Evolutionary conservation across 192 early-diverging fungal genomes (phyloP).

Genomic region (Umbelopsis ramanniana): DNA sequence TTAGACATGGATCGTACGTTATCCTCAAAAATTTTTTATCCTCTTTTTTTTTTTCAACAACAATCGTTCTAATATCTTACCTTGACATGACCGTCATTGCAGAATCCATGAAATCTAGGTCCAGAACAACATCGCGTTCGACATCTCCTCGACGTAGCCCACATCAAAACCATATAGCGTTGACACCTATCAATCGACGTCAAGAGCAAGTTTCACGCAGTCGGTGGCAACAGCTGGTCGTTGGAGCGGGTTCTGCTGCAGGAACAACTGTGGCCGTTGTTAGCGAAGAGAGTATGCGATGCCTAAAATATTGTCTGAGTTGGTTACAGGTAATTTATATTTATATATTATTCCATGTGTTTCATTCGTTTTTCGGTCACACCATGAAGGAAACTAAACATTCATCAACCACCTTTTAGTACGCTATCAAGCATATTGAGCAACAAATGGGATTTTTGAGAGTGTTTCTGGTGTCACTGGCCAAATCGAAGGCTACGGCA

Average conservation of each 20-base stretch:
- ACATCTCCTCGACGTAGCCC: constrained; percentile 38
- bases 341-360: background rate
- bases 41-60: background rate
- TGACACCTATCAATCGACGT: constrained; percentile 32
- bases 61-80: background rate
- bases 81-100: no score
- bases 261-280: constrained; percentile 77
- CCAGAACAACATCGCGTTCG: constrained; percentile 39
- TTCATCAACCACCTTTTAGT: constrained; percentile 44
- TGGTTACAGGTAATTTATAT: constrained; percentile 68
- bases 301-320: constrained; percentile 85
- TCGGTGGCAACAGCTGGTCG: constrained; percentile 68
- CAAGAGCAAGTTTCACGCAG: constrained; percentile 33
- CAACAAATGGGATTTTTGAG: constrained; percentile 69
- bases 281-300: constrained; percentile 87
- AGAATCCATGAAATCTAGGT: constrained; percentile 29
- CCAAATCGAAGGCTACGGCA: constrained; percentile 13
- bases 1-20: constrained; percentile 17
- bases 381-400: background rate
- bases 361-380: no score
- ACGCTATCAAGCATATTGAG: constrained; percentile 76
- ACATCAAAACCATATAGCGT: constrained; percentile 26
- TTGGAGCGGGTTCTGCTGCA: constrained; percentile 61
- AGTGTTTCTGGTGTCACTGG: constrained; percentile 55
- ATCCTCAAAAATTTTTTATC: background rate